phyloP scores from a whole-genome alignment of 1,284 basidiomycete genomes.

The Cryptococcus depauperatus region DNA sequence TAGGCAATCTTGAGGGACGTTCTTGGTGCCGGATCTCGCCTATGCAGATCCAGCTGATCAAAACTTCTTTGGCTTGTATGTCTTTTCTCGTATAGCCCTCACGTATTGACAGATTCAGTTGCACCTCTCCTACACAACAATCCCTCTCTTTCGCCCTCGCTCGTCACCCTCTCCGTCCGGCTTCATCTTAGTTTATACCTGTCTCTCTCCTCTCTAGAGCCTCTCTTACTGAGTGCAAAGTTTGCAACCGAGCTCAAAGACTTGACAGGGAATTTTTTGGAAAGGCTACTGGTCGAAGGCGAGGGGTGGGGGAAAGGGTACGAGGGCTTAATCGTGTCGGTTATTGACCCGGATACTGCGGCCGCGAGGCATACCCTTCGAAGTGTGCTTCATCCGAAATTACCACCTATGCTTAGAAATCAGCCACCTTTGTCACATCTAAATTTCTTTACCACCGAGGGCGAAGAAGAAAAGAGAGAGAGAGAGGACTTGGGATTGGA shows the following conservation, averaged over 20 bases:
- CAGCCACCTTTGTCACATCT: slow-evolving; percentile 29
- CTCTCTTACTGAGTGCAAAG: slow-evolving; percentile 6
- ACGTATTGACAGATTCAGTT: slow-evolving; percentile 15
- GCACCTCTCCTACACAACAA: slow-evolving; percentile 50
- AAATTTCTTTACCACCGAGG: slow-evolving; percentile 33
- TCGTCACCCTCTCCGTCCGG: slow-evolving; percentile 52
- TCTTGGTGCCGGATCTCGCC: too few species aligned
- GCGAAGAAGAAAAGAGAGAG: slow-evolving; percentile 30
- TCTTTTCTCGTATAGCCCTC: slow-evolving; percentile 1
- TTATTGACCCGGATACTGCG: slow-evolving; percentile 2
- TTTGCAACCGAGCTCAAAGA: slow-evolving; percentile 10
- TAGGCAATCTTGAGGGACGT: slow-evolving; percentile 52
- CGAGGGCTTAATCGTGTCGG: slow-evolving; percentile 23
- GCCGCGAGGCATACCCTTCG: too few species aligned
- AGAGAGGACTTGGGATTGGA: slow-evolving; percentile 26
- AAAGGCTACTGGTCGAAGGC: slow-evolving; percentile 18
- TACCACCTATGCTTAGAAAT: slow-evolving; percentile 30
- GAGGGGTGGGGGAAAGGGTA: slow-evolving; percentile 22
- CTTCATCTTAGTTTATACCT: slow-evolving; percentile 49
- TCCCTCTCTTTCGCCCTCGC: slow-evolving; percentile 62
- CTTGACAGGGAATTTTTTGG: slow-evolving; percentile 12
- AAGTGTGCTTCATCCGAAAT: slow-evolving; percentile 32
- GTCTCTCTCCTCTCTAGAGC: slow-evolving; percentile 14
- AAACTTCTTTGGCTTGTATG: slow-evolving; percentile 59
- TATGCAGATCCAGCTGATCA: slow-evolving; percentile 47